A percentile compares a stretch with the other conserved stretches of the same genome.
phyloP scores from a whole-genome alignment of 1,284 basidiomycete species.

The Ganoderma resinaceum region DNA sequence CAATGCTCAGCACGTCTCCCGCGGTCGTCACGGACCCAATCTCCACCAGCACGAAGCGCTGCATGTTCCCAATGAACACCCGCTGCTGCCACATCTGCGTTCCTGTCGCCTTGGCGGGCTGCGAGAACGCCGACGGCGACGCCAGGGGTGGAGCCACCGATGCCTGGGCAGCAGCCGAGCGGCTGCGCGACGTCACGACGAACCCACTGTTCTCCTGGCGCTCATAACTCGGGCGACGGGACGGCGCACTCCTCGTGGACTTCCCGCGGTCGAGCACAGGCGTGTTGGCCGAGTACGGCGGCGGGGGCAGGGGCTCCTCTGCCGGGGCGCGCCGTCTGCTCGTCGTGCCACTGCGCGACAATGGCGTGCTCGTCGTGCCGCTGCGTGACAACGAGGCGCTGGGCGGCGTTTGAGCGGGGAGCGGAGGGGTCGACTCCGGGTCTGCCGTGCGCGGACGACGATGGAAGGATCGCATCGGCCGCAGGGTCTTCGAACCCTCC shows the following conservation, averaged over 20 bases:
- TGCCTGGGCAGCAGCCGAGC: background rate
- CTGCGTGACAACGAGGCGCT: conserved; percentile 29
- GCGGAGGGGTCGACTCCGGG: conserved; percentile 30
- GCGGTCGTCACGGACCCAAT: conserved; percentile 67
- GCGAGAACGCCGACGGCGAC: conserved; percentile 31
- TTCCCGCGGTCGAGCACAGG: conserved; percentile 33
- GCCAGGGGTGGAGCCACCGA: background rate
- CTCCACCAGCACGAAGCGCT: conserved; percentile 75
- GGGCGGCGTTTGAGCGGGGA: conserved; percentile 9
- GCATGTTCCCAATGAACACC: conserved; percentile 76
- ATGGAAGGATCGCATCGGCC: conserved; percentile 66
- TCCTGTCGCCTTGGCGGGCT: conserved; percentile 23
- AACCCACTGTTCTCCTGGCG: conserved; percentile 7
- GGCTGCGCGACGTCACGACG: conserved; percentile 14
- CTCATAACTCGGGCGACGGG: conserved; percentile 37
- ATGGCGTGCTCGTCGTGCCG: conserved; percentile 24
- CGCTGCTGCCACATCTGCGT: conserved; percentile 60
- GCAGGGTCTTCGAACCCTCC: conserved; percentile 47
- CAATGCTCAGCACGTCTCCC: conserved; percentile 66
- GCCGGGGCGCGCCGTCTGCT: conserved; percentile 20
- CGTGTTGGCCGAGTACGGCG: conserved; percentile 15
- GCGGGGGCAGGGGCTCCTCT: conserved; percentile 11
- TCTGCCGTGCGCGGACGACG: conserved; percentile 39
- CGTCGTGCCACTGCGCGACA: conserved; percentile 32
- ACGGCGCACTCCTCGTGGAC: conserved; percentile 9